Conservation (phyloP, 257 asterid genomes). For the Solanum commersonii region DNA sequence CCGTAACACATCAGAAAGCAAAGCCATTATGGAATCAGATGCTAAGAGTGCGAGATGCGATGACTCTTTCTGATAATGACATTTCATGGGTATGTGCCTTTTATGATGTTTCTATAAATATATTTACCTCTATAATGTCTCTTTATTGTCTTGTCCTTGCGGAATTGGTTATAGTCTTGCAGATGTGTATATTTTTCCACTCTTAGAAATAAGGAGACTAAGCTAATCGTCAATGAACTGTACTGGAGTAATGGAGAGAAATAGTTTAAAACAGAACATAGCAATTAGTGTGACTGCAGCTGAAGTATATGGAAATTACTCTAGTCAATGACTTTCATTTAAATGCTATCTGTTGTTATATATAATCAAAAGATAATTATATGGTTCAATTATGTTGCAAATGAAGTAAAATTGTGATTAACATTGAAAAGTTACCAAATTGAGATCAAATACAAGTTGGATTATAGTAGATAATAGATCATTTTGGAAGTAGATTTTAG, state of each 20-base stretch:
- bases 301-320: background rate
- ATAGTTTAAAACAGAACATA: background rate
- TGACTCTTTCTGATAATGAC: constrained; percentile 37
- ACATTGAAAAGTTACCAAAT: background rate
- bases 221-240: background rate
- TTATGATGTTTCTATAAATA: background rate
- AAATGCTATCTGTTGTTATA: background rate
- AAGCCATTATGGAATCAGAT: constrained; percentile 47
- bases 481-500: background rate
- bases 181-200: background rate
- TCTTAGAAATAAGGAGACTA: background rate
- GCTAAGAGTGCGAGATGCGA: constrained; percentile 37
- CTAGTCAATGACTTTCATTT: background rate
- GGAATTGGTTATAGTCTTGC: background rate
- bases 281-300: background rate
- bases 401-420: background rate
- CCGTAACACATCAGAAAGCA: constrained; percentile 19
- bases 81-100: constrained; percentile 44
- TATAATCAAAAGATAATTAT: background rate
- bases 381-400: background rate
- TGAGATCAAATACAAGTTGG: background rate
- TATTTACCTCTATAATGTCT: background rate
- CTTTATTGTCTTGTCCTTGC: background rate
- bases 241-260: background rate
- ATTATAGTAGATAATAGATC: background rate